phyloP scores from a whole-genome alignment of 345 rosid species.

The Murraya paniculata region DNA sequence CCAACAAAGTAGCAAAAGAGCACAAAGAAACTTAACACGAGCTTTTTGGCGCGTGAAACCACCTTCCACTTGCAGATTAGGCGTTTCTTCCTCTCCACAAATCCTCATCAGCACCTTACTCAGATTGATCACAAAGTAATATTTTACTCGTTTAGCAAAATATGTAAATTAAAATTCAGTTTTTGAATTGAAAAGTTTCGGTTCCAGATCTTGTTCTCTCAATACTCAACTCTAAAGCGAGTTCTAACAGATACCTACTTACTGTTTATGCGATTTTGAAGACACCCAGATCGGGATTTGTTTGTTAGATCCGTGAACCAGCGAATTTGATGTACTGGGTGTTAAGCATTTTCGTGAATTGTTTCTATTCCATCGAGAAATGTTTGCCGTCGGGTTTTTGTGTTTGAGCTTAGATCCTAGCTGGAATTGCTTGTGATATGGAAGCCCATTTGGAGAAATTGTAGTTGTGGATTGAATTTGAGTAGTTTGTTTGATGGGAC shows the following conservation, averaged over 20 bases:
- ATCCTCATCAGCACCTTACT: not conserved
- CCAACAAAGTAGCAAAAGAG: not conserved
- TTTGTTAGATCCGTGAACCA: not conserved
- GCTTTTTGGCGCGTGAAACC: not conserved
- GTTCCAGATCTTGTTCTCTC: not conserved
- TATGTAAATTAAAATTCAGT: not conserved
- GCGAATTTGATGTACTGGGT: not conserved
- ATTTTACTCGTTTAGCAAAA: not conserved
- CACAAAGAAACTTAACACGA: not conserved
- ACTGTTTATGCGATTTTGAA: not conserved
- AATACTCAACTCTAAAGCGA: not conserved
- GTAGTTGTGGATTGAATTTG: conserved; percentile 13
- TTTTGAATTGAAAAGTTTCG: not conserved
- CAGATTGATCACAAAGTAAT: not conserved
- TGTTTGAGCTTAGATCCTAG: conserved; percentile 27
- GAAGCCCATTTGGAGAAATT: conserved; percentile 28
- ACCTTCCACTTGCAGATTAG: conserved; percentile 11
- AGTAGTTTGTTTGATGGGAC: conserved; percentile 30
- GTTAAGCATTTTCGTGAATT: not conserved
- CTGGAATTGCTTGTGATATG: conserved; percentile 17
- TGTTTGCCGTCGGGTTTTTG: not conserved
- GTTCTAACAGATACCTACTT: not conserved
- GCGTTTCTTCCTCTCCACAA: not conserved
- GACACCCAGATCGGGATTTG: not conserved
- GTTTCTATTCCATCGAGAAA: conserved; percentile 8